Conservation (phyloP, 495 filamentous ascomycete genomes). For the Penicillium arizonense region DNA sequence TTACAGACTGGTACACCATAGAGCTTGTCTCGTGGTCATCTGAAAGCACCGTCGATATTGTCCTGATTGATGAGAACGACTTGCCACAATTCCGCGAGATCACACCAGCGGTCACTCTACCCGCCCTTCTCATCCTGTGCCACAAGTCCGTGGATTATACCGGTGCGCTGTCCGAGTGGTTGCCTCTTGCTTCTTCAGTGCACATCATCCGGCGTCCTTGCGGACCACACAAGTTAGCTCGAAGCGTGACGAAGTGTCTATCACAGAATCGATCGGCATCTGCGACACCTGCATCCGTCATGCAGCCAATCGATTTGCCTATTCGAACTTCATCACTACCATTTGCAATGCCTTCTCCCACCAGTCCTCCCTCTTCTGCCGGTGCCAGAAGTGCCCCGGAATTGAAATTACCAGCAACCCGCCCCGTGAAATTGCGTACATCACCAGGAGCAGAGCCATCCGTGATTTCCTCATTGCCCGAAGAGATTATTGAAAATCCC, state of each 20-base stretch:
- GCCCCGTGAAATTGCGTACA: not conserved
- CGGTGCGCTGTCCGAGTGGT: slow-evolving; percentile 27
- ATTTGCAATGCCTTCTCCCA: not conserved
- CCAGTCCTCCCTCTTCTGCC: not conserved
- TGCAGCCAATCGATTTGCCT: slow-evolving; percentile 16
- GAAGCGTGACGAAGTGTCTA: slow-evolving; percentile 42
- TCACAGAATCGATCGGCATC: slow-evolving; percentile 15
- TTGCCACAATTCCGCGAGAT: slow-evolving; percentile 19
- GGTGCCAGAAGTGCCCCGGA: not conserved
- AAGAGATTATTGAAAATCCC: slow-evolving; percentile 9
- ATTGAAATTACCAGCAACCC: not conserved
- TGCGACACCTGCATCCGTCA: slow-evolving; percentile 10
- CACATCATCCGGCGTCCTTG: slow-evolving; percentile 53
- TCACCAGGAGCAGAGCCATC: slow-evolving; percentile 4
- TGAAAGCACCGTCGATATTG: slow-evolving; percentile 30
- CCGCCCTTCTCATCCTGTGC: slow-evolving; percentile 38
- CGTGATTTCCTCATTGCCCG: slow-evolving; percentile 3
- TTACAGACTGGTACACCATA: slow-evolving; percentile 47
- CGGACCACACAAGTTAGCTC: slow-evolving; percentile 65
- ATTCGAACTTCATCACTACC: slow-evolving; percentile 8
- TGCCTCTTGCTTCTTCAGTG: slow-evolving; percentile 31
- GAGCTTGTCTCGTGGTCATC: slow-evolving; percentile 37
- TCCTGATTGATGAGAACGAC: slow-evolving; percentile 41
- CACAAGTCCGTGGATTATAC: slow-evolving; percentile 33
- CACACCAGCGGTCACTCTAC: slow-evolving; percentile 16